Percentiles rank a stretch among this genome's conserved stretches.
Conservation (phyloP, 768 basidiomycete genomes). For the Xanthoconium stramineum region DNA sequence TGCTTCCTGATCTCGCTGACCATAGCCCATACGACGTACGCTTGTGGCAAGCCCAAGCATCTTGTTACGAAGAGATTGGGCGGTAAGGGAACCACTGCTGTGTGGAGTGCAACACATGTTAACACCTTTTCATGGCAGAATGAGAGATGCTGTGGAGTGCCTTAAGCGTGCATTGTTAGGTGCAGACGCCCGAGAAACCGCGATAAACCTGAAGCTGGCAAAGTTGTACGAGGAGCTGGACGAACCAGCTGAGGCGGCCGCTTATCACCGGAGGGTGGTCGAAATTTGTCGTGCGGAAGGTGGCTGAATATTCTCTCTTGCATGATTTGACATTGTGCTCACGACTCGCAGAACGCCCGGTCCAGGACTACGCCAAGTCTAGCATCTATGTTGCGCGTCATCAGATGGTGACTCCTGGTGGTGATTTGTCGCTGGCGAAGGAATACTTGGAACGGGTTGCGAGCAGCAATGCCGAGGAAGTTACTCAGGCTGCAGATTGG, state of each 20-base stretch:
- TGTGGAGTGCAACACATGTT: background rate
- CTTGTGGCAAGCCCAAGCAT: constrained; percentile 92
- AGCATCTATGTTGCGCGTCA: constrained; percentile 80
- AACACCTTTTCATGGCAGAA: constrained; percentile 41
- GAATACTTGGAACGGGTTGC: constrained; percentile 74
- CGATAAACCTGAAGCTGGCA: constrained; percentile 71
- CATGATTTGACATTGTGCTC: constrained; percentile 5
- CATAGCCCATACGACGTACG: constrained; percentile 90
- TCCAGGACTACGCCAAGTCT: constrained; percentile 82
- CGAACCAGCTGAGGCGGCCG: constrained; percentile 65
- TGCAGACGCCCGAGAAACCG: constrained; percentile 73
- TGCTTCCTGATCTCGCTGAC: background rate
- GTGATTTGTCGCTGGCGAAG: constrained; percentile 67
- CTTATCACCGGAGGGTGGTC: constrained; percentile 78
- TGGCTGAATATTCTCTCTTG: constrained; percentile 23
- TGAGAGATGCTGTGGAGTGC: constrained; percentile 87
- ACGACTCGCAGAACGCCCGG: constrained; percentile 48
- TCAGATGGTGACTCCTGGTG: constrained; percentile 59
- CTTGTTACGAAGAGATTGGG: constrained; percentile 90
- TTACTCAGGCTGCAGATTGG: constrained; percentile 67
- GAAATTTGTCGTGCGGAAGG: constrained; percentile 57
- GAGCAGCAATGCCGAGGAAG: constrained; percentile 79
- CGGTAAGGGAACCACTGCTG: constrained; percentile 44
- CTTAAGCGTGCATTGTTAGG: constrained; percentile 85
- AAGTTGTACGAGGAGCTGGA: constrained; percentile 64